Evolutionary conservation across 2,329 filamentous ascomycete genomes (phyloP), one percentile per base, ranked within the genome.

Genomic region (Penicillium digitatum): DNA sequence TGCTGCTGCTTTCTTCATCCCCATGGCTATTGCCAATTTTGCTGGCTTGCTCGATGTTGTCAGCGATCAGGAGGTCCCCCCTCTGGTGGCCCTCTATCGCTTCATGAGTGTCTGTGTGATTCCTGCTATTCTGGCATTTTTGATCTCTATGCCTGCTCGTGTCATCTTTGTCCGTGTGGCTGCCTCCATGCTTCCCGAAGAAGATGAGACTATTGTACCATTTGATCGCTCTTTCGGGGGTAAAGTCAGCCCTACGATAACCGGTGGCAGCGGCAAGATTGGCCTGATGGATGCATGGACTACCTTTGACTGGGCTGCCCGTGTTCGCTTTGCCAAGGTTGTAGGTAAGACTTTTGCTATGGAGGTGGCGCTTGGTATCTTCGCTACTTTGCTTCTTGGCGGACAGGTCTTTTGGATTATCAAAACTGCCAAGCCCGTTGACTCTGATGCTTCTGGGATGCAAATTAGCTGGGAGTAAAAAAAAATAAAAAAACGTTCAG

Each of bases 181-280:
- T 71, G 91, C 92, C 7, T 93, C 89, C 46, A 85, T 96, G 64
- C 84, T 97, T 3, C 84, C 90, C 0, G 87, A 90, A 56, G 86
- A 89, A 18, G 82, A 91, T 62, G 87, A 95, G 75, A 85, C 89
- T 26, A 88, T 96, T 61, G 86, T 97, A 34, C 87, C 90, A 31
- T 96, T 97, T 66, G 93, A 97, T 78, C 88, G 91, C 61, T 87
- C 87, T 29, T 95, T 95, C 67, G 84, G 82, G 60, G 89, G 89
- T 64, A 87, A 86, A 69, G 83, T 93, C 27, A 83, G 87, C 61
- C 86, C 89, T n/a, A 82, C 83, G 56, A 81, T 90, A 47, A 78
- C 90, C n/a, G 86, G 84, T 56, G 89, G 88, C 52, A 82, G 80
- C 60, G 88, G 89, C 62, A 85, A 83, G 62, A 80, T 89, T 58